phyloP scores from a whole-genome alignment of 768 basidiomycete genomes.

The Hygrophoropsis aurantiaca region DNA sequence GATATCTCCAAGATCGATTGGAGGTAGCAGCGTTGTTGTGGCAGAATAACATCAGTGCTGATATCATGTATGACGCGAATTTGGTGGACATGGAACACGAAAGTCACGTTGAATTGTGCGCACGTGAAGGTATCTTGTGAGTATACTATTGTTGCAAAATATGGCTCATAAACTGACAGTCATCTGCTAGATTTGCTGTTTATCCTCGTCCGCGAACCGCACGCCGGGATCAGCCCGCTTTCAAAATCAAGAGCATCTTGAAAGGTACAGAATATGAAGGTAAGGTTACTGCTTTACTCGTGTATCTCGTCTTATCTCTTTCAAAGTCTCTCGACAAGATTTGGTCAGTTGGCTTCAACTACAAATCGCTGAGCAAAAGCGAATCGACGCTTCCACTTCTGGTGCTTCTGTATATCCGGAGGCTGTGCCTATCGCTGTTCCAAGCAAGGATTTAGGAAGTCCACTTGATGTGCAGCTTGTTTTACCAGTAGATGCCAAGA shows the following conservation, averaged over 20 bases:
- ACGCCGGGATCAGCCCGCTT: conserved; percentile 62
- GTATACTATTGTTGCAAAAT: conserved; percentile 20
- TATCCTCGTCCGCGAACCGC: conserved; percentile 54
- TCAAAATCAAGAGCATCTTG: conserved; percentile 82
- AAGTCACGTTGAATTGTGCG: conserved; percentile 64
- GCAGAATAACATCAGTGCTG: conserved; percentile 81
- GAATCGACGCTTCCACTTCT: conserved; percentile 64
- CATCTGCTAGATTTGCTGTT: conserved; percentile 49
- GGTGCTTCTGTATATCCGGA: conserved; percentile 52
- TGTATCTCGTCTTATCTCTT: conserved; percentile 4
- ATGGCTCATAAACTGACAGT: conserved; percentile 35
- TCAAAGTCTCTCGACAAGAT: conserved; percentile 59
- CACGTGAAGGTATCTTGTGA: conserved; percentile 82
- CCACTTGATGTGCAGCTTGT: conserved; percentile 59
- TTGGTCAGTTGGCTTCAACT: conserved; percentile 74
- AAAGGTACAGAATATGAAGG: conserved; percentile 76
- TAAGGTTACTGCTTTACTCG: conserved; percentile 28
- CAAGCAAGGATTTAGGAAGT: conserved; percentile 33
- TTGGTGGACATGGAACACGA: conserved; percentile 63
- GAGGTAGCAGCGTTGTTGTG: conserved; percentile 77
- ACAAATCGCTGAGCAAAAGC: conserved; percentile 78
- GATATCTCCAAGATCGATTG: conserved; percentile 73
- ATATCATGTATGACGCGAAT: conserved; percentile 83
- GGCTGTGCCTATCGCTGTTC: conserved; percentile 25
- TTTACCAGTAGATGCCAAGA: conserved; percentile 69